These are phyloP conservation scores for Talaromyces liani DNA, from an alignment of 495 filamentous ascomycete genomes.

Conservation along the genomic window DNA sequence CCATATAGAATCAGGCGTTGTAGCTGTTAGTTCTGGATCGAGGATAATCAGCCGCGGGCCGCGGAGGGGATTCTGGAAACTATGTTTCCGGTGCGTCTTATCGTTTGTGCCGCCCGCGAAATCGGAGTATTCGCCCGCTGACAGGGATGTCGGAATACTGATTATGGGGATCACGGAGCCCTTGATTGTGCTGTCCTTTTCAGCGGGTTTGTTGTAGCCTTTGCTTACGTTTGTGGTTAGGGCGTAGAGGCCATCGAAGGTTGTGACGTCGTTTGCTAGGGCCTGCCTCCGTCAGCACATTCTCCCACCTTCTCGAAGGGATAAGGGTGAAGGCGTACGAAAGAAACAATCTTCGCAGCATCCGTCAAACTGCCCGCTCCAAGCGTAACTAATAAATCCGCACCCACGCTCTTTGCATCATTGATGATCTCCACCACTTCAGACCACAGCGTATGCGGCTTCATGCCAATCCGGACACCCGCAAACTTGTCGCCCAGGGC, in stretches of 20 bases:
- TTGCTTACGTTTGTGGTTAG: slow-evolving; percentile 20
- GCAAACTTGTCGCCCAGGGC: slow-evolving; percentile 41
- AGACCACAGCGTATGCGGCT: slow-evolving; percentile 51
- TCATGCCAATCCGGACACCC: slow-evolving; percentile 49
- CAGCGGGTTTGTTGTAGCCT: slow-evolving; percentile 8
- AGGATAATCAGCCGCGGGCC: slow-evolving; percentile 50
- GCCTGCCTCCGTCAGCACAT: slow-evolving; percentile 17
- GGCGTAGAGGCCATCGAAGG: slow-evolving; percentile 32
- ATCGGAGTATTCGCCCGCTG: slow-evolving; percentile 54
- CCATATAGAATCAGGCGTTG: slow-evolving; percentile 54
- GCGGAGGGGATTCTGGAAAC: slow-evolving; percentile 38
- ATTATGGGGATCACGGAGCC: slow-evolving; percentile 44
- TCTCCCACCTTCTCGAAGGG: no score
- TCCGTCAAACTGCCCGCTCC: slow-evolving; percentile 57
- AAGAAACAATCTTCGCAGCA: slow-evolving; percentile 49
- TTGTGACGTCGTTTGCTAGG: slow-evolving; percentile 41
- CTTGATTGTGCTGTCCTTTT: slow-evolving; percentile 28
- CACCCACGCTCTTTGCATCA: slow-evolving; percentile 37
- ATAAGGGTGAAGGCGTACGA: slow-evolving; percentile 26
- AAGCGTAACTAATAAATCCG: slow-evolving; percentile 53
- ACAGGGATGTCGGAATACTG: slow-evolving; percentile 55
- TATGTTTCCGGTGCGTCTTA: slow-evolving; percentile 43
- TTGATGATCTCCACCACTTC: slow-evolving; percentile 49
- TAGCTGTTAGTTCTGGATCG: slow-evolving; percentile 45
- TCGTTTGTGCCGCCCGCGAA: slow-evolving; percentile 52